Conservation (phyloP, 2,329 filamentous ascomycete species). For the Massarina eburnea region DNA sequence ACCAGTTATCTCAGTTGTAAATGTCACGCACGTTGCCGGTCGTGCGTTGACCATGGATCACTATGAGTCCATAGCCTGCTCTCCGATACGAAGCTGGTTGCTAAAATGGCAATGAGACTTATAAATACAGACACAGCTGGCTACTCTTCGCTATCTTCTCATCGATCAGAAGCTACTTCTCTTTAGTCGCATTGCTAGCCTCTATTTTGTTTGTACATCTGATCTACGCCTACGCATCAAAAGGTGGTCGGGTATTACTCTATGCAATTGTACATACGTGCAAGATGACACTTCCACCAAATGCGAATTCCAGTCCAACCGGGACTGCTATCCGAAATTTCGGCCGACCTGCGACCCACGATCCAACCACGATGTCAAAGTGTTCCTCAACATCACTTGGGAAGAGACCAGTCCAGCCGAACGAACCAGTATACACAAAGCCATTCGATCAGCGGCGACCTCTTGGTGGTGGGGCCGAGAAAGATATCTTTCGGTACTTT, state of each 20-base stretch:
- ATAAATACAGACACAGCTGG: not conserved
- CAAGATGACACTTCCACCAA: not conserved
- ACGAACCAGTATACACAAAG: slow-evolving; percentile 3
- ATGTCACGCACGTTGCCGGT: not conserved
- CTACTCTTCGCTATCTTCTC: not conserved
- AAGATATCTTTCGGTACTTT: slow-evolving; percentile 12
- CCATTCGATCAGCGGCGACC: slow-evolving; percentile 12
- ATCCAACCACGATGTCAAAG: not conserved
- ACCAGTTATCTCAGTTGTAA: not conserved
- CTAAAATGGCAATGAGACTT: not conserved
- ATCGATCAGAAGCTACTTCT: no score
- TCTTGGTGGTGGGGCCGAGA: slow-evolving; percentile 8
- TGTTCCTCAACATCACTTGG: not conserved
- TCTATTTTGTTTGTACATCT: no score
- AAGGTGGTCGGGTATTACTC: no score
- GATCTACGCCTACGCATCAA: no score
- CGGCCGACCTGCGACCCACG: not conserved
- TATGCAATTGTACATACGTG: no score
- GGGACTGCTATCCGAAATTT: not conserved
- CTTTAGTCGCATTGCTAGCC: no score
- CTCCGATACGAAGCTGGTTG: no score
- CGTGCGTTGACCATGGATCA: not conserved
- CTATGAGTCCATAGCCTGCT: no score
- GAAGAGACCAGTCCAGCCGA: not conserved
- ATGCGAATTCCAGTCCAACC: not conserved